Evolutionary conservation across 768 basidiomycete genomes (phyloP).

Genomic region (Leccinum aurantiacum): DNA sequence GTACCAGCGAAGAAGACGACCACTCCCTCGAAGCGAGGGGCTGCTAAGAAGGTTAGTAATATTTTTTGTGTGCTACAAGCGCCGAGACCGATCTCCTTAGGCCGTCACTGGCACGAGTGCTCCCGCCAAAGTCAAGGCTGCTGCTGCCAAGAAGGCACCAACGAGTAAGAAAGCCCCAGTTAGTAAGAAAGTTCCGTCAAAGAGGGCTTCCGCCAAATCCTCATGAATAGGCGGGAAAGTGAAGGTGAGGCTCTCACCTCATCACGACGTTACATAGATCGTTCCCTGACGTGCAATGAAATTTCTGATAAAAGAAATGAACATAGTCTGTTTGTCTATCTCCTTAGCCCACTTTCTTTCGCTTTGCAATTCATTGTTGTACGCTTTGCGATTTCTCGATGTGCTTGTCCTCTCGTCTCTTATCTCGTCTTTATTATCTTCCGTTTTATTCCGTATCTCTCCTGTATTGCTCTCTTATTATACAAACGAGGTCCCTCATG

Average conservation of each 20-base stretch:
- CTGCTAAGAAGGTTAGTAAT: slow-evolving; percentile 60
- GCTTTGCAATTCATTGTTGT: slow-evolving; percentile 23
- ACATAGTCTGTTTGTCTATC: background rate
- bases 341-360: slow-evolving; percentile 11
- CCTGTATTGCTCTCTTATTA: slow-evolving; percentile 29
- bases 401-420: slow-evolving; percentile 21
- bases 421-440: slow-evolving; percentile 22
- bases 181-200: slow-evolving; percentile 26
- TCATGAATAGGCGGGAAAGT: slow-evolving; percentile 14
- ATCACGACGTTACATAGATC: background rate
- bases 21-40: slow-evolving; percentile 45
- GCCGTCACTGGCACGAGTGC: slow-evolving; percentile 50
- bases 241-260: slow-evolving; percentile 4
- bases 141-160: slow-evolving; percentile 35
- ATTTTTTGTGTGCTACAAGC: background rate
- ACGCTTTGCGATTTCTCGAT: slow-evolving; percentile 30
- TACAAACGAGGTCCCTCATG: slow-evolving; percentile 9
- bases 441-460: slow-evolving; percentile 29
- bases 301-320: background rate
- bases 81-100: slow-evolving; percentile 33
- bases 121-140: slow-evolving; percentile 34
- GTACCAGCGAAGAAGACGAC: slow-evolving; percentile 41
- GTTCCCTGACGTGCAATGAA: background rate
- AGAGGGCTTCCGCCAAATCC: slow-evolving; percentile 18
- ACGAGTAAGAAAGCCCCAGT: slow-evolving; percentile 29